phyloP scores from a whole-genome alignment of 306 rosid species.

The Fragaria vesca region DNA sequence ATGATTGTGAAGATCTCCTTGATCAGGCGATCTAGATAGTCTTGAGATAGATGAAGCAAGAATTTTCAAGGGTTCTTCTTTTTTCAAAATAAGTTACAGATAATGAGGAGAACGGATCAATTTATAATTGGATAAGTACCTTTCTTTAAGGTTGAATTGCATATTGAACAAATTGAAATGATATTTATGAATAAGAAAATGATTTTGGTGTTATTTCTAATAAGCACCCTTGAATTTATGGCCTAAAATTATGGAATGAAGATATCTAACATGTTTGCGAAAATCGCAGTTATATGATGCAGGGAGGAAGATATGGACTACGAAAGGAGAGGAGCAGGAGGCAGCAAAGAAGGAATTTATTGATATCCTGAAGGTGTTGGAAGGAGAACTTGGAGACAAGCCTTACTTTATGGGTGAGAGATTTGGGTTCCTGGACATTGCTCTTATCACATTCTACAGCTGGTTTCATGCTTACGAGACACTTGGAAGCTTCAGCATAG shows the following conservation, averaged over 20 bases:
- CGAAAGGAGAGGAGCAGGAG: constrained; percentile 27
- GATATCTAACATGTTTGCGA: neutral
- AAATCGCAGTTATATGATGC: neutral
- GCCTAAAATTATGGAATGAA: neutral
- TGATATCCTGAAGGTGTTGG: constrained; percentile 17
- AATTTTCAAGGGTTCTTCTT: neutral
- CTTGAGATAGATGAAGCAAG: neutral
- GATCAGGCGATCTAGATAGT: neutral
- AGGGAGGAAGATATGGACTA: constrained; percentile 18
- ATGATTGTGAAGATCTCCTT: neutral
- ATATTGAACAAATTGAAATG: neutral
- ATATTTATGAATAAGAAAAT: neutral
- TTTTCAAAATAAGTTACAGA: neutral
- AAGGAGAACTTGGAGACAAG: constrained; percentile 37
- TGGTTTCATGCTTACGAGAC: constrained; percentile 19
- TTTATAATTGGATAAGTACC: neutral
- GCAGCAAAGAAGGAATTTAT: constrained; percentile 22
- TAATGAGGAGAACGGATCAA: neutral
- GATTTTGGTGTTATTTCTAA: neutral
- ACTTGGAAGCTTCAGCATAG: constrained; percentile 18
- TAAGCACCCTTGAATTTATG: neutral
- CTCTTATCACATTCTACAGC: constrained; percentile 24
- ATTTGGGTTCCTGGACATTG: constrained; percentile 34
- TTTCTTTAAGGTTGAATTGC: neutral
- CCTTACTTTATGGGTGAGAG: constrained; percentile 24